Evolutionary conservation across 352 stramenopile species (phyloP).

Genomic region (Phytophthora meadii): DNA sequence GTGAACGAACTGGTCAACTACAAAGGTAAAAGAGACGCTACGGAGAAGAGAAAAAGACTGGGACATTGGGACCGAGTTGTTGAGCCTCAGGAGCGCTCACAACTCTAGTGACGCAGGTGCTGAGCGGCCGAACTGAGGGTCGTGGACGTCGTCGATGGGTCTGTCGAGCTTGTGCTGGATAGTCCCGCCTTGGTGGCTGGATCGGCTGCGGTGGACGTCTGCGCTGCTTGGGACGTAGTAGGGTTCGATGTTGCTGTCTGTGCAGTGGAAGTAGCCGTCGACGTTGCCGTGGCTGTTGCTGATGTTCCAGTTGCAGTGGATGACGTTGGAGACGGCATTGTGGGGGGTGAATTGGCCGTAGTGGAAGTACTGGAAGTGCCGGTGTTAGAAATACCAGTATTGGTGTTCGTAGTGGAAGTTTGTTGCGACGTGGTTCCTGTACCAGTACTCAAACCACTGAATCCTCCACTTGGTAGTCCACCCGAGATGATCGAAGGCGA

Average conservation of each 20-base stretch:
- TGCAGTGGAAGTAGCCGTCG: constrained; percentile 11
- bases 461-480: constrained; percentile 3
- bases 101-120: constrained; percentile 14
- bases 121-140: constrained; percentile 11
- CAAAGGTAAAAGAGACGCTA: constrained; percentile 17
- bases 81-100: background rate
- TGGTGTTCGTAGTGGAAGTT: constrained; percentile 7
- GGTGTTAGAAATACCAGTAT: background rate
- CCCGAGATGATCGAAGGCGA: constrained; percentile 3
- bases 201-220: constrained; percentile 7
- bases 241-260: constrained; percentile 9
- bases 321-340: background rate
- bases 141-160: constrained; percentile 8
- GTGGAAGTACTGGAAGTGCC: background rate
- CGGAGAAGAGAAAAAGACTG: constrained; percentile 5
- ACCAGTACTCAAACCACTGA: background rate
- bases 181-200: constrained; percentile 11
- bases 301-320: constrained; percentile 9
- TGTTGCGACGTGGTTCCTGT: constrained; percentile 10
- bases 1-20: constrained; percentile 3
- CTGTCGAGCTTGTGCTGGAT: background rate
- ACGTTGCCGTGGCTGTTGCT: constrained; percentile 6
- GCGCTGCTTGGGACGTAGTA: background rate
- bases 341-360: background rate
- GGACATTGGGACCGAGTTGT: background rate